phyloP scores from a whole-genome alignment of 805 yeast genomes.

The Candida lessepsii region DNA sequence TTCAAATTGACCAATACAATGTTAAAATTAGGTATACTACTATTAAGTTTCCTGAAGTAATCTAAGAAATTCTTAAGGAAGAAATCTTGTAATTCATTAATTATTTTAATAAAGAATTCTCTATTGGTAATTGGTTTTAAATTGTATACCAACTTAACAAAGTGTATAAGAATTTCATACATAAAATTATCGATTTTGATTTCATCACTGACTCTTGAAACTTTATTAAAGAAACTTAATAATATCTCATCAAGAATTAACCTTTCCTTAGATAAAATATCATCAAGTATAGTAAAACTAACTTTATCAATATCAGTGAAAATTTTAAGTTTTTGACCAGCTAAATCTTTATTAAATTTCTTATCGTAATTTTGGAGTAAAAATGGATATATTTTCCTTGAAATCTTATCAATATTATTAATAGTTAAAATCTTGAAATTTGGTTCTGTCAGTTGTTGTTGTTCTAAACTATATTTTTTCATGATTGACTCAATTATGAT shows the following conservation, averaged over 20 bases:
- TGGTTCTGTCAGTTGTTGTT: constrained; percentile 15
- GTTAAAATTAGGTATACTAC: constrained; percentile 13
- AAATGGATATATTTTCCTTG: constrained; percentile 29
- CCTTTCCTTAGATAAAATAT: constrained; percentile 38
- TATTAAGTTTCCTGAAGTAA: constrained; percentile 24
- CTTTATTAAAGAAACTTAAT: constrained; percentile 22
- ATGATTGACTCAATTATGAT: constrained; percentile 40
- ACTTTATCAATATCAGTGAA: constrained; percentile 44
- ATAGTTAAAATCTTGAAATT: constrained; percentile 40
- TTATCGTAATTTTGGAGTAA: constrained; percentile 33
- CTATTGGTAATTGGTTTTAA: constrained; percentile 40
- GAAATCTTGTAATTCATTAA: constrained; percentile 38
- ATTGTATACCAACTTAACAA: constrained; percentile 38
- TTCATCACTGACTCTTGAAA: constrained; percentile 10
- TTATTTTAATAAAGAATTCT: constrained; percentile 33
- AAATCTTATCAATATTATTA: constrained; percentile 42
- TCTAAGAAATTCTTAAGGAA: constrained; percentile 34
- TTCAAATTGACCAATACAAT: constrained; percentile 27
- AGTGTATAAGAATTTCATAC: constrained; percentile 39
- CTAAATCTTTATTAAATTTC: constrained; percentile 35
- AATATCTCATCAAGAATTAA: constrained; percentile 30
- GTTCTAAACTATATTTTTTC: constrained; percentile 36
- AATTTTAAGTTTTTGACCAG: constrained; percentile 36
- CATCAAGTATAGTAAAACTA: constrained; percentile 38
- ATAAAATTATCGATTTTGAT: constrained; percentile 38